Evolutionary conservation across 1,284 basidiomycete species (phyloP), one percentile per base, ranked within the genome.

Genomic region (Cystobasidium slooffiae): DNA sequence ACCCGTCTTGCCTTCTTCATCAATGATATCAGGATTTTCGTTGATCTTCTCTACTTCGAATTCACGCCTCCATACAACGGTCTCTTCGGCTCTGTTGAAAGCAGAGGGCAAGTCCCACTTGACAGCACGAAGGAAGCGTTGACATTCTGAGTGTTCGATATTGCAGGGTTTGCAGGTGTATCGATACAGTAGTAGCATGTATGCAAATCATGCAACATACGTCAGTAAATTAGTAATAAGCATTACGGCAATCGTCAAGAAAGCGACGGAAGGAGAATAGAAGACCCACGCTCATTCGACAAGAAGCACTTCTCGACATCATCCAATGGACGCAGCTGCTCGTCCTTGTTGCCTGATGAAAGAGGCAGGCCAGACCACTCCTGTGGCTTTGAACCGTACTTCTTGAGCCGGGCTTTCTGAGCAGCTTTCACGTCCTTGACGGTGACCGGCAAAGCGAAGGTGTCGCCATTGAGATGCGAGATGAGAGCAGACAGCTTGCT

Each of bases 31-130:
- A 3, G 70, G 63, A 39, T 74, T 44, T 14, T 68, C 73, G 31
- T 56, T 75, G 76, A 84, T 78, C 9, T 70, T 69, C 64, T 84
- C 83, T 43, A 83, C 81, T 59, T 79, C 77, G 76, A 80, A 83
- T 76, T 84, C 83, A 18, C 83, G 78, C 37, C 83, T 72, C 83
- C 83, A 84, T 16, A 81, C 81, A 9, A 80, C 75, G 41, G 83
- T 83, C 41, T 83, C 82, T 52, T 81, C 80, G 18, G 82, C 79
- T 22, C 83, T 77, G 70, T 80, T 80, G 68, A 83, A 77, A 18
- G 81, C 82, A 6, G 72, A 62, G 2, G 72, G 52, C 12, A 81
- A 78, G 72, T 83, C 81, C 83, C 83, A 84, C 75, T 82, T 83
- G 61, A 78, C 77, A 4, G 83, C 83, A 47, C 83, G 75, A 22